Percentiles rank a stretch among this genome's conserved stretches.
Conservation (phyloP, 768 basidiomycete species). For the Coprinopsis sp. region DNA sequence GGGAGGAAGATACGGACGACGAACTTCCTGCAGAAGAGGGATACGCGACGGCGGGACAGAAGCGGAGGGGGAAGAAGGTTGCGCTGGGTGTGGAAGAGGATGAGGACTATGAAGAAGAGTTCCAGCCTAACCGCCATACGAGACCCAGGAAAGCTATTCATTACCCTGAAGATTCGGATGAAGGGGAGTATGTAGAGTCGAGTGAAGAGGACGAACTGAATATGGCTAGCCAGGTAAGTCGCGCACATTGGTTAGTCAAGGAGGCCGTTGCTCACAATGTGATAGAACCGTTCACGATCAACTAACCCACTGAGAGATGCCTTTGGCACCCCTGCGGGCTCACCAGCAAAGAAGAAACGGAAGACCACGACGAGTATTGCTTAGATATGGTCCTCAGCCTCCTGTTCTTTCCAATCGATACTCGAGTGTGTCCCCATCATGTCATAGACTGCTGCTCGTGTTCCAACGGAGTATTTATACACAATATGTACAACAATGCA, state of each 20-base stretch:
- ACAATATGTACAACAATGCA: conserved; percentile 15
- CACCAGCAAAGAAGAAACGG: conserved; percentile 33
- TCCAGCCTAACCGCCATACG: background rate
- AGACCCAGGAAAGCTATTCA: conserved; percentile 12
- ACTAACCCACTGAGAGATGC: conserved; percentile 13
- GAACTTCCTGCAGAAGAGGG: conserved; percentile 13
- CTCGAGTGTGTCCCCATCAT: background rate
- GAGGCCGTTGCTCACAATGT: conserved; percentile 1
- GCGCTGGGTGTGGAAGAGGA: conserved; percentile 15
- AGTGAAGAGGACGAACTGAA: conserved; percentile 55
- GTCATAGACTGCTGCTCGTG: background rate
- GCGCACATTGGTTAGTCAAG: background rate
- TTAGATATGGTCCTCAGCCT: background rate
- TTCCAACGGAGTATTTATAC: conserved; percentile 11
- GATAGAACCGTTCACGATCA: conserved; percentile 22
- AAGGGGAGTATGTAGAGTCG: conserved; percentile 19
- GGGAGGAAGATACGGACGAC: conserved; percentile 48
- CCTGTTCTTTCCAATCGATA: background rate
- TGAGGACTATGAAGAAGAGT: conserved; percentile 12
- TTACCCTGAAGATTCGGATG: conserved; percentile 25
- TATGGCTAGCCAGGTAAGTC: conserved; percentile 52
- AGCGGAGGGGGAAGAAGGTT: conserved; percentile 10
- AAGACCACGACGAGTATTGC: conserved; percentile 20
- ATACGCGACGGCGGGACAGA: background rate
- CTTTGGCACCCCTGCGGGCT: conserved; percentile 5